Conservation (phyloP, 176 grass and related monocot genomes). For the Carex parvula region DNA sequence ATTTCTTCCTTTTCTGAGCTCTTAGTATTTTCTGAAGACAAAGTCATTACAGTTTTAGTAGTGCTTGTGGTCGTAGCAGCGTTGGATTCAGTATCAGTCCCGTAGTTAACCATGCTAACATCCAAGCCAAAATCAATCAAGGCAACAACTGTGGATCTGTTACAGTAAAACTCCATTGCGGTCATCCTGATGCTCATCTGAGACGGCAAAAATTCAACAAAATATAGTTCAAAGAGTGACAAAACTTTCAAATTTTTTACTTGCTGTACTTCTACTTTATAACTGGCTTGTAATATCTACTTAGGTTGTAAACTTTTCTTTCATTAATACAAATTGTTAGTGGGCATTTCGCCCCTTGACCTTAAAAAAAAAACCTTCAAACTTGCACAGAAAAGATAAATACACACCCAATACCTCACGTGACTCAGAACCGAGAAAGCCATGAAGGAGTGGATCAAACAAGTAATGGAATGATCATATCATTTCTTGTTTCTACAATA, state of each 20-base stretch:
- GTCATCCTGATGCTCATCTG: constrained; percentile 99
- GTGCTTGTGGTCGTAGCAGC: neutral
- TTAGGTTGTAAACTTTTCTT: neutral
- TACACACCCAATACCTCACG: neutral
- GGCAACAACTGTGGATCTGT: constrained; percentile 89
- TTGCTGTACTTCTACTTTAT: too few relatives aligned
- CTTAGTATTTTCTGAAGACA: constrained; percentile 17
- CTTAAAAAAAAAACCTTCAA: neutral
- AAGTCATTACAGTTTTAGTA: neutral
- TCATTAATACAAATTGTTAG: neutral
- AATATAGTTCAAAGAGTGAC: neutral
- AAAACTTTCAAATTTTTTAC: neutral
- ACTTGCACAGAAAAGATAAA: neutral
- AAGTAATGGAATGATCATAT: neutral
- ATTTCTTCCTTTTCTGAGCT: constrained; percentile 55
- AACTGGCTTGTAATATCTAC: neutral
- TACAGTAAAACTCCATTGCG: constrained; percentile 81
- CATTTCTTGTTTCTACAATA: neutral
- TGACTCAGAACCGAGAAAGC: neutral
- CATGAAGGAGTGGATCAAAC: neutral
- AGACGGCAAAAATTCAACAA: constrained; percentile 27
- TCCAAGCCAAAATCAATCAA: constrained; percentile 93
- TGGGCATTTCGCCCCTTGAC: neutral
- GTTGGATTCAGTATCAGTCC: constrained; percentile 37
- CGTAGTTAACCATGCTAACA: constrained; percentile 58